Base-by-base conservation (phyloP, 2,329 filamentous ascomycete genomes). In the Penicillium sp. region DNA sequence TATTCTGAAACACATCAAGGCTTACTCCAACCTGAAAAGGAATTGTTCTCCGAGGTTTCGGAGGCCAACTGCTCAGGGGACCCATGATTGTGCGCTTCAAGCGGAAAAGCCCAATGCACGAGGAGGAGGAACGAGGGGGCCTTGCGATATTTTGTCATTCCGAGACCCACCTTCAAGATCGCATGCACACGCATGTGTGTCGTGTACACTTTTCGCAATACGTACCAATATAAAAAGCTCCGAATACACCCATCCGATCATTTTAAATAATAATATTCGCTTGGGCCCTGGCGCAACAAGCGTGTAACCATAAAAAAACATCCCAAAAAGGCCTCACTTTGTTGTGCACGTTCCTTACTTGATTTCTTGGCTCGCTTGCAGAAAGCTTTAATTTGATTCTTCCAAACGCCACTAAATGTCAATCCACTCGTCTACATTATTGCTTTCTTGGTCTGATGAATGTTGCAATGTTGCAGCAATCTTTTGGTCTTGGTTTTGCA, bases 301-400 rank as follows among this genome's bases (percentile, higher is more conserved):
- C 39, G 31, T 50, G 19, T 9, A 33, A 27, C 7, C 21, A 33
- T 33, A 31, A 40, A 53, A 52, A 2, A 13, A 33, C 1, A 11
- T n/a, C 21, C 21, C 4, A 10, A 53, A 52, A 51, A 38, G 43
- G 27, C 34, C 34, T 49, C 29, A 48, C 15, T 47, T 31, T 23
- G 3, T 23, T 21, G 23, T 15, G 50, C 54, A 47, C 43, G 49
- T 56, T 53, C 41, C 48, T 34, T 27, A 10, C 4, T 46, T 43
- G 27, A 31, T 46, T 9, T 47, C 49, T 53, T 53, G 54, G 54
- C 48, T 56, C 49, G 43, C 41, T 53, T 56, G 43, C 9, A 13
- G 23, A 39, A 23, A 46, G 19, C 8, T 27, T 46, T 38, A 6
- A 15, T 21, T 21, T 21, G 21, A 27, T n/a, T n/a, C 5, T 25